A percentile compares a stretch with the other conserved stretches of the same genome.
Evolutionary conservation across 805 yeast species (phyloP).

Genomic region (Lipomyces yamanashiensis): DNA sequence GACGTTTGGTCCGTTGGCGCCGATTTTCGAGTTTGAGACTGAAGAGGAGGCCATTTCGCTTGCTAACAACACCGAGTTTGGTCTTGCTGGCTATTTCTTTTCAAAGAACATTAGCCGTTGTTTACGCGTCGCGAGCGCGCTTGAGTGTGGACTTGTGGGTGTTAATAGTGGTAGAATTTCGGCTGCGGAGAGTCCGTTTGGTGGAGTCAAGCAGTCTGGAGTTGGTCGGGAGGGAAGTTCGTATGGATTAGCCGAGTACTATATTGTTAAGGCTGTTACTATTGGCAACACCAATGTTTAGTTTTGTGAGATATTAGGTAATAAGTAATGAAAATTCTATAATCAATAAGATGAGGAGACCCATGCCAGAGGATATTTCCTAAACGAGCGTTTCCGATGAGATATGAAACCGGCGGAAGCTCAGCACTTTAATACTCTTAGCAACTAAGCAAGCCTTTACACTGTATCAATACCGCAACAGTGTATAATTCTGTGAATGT

Average conservation of each 20-base stretch:
- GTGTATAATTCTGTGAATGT: too few species aligned
- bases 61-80: conserved; percentile 68
- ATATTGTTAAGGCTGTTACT: conserved; percentile 32
- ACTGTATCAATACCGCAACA: too few species aligned
- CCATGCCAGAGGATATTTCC: not conserved
- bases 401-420: too few species aligned
- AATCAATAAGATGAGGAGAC: not conserved
- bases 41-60: conserved; percentile 64
- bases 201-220: conserved; percentile 71
- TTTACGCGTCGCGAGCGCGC: conserved; percentile 66
- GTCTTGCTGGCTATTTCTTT: conserved; percentile 80
- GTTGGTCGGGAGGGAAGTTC: conserved; percentile 73
- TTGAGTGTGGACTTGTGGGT: conserved; percentile 82
- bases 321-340: not conserved
- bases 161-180: conserved; percentile 75
- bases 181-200: conserved; percentile 55
- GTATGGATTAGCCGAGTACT: conserved; percentile 56
- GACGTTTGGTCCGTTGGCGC: conserved; percentile 82
- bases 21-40: conserved; percentile 63
- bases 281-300: conserved; percentile 26
- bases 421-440: not conserved
- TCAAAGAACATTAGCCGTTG: conserved; percentile 60
- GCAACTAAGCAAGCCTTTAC: not conserved
- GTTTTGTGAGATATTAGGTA: not conserved
- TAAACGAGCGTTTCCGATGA: too few species aligned